Percentiles rank a stretch among this genome's conserved stretches.
Evolutionary conservation across 2,329 filamentous ascomycete species (phyloP).

Genomic region (Aspergillus oerlinghausenensis): DNA sequence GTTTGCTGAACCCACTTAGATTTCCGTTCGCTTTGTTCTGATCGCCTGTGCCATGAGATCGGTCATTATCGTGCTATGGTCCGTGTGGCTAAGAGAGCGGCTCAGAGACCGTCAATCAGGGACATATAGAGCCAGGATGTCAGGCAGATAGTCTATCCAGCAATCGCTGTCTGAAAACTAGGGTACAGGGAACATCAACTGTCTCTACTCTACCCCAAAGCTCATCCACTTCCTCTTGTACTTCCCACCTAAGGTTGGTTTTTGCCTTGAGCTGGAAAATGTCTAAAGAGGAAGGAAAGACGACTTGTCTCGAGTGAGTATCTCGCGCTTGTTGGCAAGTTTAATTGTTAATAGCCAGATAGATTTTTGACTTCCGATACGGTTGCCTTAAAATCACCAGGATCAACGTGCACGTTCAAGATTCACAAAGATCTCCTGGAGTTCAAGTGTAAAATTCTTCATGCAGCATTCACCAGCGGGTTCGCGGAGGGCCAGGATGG

Average conservation of each 20-base stretch:
- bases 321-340: not conserved
- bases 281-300: not conserved
- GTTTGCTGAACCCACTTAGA: not conserved
- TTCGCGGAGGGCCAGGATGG: not conserved
- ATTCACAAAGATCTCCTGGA: conserved; percentile 6
- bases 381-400: not conserved
- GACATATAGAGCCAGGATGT: not conserved
- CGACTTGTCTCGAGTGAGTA: not conserved
- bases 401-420: conserved; percentile 1
- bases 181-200: no score
- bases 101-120: not conserved
- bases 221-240: no score
- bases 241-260: no score
- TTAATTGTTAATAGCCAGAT: not conserved
- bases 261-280: no score
- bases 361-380: not conserved
- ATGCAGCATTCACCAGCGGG: not conserved
- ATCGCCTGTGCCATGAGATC: not conserved
- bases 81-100: not conserved
- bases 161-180: no score
- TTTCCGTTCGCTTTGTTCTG: not conserved
- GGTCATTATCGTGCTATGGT: not conserved
- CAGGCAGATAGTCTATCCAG: not conserved
- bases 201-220: no score
- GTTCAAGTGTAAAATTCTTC: conserved; percentile 1